phyloP scores from a whole-genome alignment of 1,284 basidiomycete species.

The Tausonia pullulans region DNA sequence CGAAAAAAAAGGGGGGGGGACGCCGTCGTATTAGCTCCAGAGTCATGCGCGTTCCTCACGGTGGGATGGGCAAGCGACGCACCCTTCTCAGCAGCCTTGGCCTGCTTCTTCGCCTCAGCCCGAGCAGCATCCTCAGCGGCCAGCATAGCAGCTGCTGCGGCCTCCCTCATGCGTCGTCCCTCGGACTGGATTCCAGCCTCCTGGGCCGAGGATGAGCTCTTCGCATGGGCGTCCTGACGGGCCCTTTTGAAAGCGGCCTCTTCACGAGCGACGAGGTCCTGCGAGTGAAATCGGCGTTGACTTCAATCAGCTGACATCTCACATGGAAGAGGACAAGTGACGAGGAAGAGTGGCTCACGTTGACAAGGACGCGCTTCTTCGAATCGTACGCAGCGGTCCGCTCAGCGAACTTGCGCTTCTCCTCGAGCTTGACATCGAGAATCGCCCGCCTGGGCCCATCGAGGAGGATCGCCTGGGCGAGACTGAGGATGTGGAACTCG shows the following conservation, averaged over 20 bases:
- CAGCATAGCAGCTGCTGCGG: constrained; percentile 30
- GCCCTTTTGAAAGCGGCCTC: constrained; percentile 59
- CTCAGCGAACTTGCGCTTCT: constrained; percentile 57
- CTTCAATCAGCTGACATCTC: background rate
- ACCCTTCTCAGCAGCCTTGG: constrained; percentile 1
- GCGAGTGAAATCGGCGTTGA: background rate
- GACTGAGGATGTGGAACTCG: constrained; percentile 77
- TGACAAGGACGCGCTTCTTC: constrained; percentile 66
- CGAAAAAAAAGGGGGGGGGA: too few species aligned
- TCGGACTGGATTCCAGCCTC: constrained; percentile 70
- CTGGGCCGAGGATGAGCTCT: constrained; percentile 46
- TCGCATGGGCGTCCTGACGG: constrained; percentile 48
- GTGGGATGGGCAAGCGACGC: too few species aligned
- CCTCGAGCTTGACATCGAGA: constrained; percentile 63
- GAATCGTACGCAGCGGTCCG: constrained; percentile 63
- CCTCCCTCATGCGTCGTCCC: constrained; percentile 57
- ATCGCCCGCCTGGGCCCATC: constrained; percentile 73
- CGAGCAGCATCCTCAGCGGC: constrained; percentile 18
- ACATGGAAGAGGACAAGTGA: background rate
- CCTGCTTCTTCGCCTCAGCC: constrained; percentile 11
- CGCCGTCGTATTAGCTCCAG: background rate
- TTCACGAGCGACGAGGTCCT: constrained; percentile 74
- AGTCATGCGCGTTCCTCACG: background rate
- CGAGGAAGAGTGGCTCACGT: constrained; percentile 24
- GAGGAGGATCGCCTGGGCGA: constrained; percentile 72